Evolutionary conservation across 2,329 filamentous ascomycete species (phyloP), one percentile per base, ranked within the genome.

Genomic region (Clonostachys solani): DNA sequence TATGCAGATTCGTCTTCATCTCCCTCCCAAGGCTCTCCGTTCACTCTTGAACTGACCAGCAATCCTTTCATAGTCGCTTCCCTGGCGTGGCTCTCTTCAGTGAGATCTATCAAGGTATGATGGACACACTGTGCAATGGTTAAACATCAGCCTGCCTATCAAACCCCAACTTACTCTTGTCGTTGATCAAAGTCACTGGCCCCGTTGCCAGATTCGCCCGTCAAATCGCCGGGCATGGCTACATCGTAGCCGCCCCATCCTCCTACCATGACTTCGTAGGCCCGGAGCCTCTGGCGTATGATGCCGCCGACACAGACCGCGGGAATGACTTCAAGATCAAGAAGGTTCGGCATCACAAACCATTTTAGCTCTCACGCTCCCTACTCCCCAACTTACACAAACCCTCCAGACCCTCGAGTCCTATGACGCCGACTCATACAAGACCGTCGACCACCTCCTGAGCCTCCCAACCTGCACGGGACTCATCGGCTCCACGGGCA

Each of bases 221-320:
- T 50, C 91, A 96, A 65, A 96, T 96, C 58, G 89, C 90, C 37
- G 87, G 89, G 4, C 89, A 95, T 54, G 92, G 92, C 59, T 96
- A 95, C 73, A 95, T 96, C 56, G 91, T 92, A 54, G 92, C 88
- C 10, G 91, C 91, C 0, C 90, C 91, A 1, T 94, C 88, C 35
- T 92, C 86, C 33, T 96, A 96, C 68, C 92, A 96, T 64, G 92
- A 96, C 67, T 96, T 96, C 69, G 89, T 84, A 2, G 87, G 87
- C 5, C 89, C 91, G 0, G 89, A 92, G 59, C 74, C 92, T 12
- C 74, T 96, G 38, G 81, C 87, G 44, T 96, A 96, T 65, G 89
- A 96, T 61, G 89, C 77, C 1, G 86, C 87, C 3, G 92, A 94
- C 45, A 97, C 92, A 0, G 89, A 96, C 64, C 75, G 81, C 40